These are phyloP conservation scores for Aphelidium insulamus DNA, from an alignment of 371 early-diverging fungal species.

Conservation along the genomic window DNA sequence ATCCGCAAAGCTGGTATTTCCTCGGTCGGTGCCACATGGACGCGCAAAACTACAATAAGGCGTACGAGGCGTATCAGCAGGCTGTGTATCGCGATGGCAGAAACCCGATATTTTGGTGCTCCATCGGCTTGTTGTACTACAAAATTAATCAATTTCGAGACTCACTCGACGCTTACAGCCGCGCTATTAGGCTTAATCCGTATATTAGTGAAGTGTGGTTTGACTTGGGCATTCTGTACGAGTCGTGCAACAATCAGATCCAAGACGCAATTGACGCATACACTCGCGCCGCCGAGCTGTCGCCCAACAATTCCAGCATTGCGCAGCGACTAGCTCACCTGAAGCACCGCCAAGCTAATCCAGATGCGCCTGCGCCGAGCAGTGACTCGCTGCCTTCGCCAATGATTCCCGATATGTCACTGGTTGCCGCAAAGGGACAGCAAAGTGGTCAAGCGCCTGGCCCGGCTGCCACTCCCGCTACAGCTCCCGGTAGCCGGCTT, in stretches of 20 bases:
- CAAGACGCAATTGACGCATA: slow-evolving; percentile 94
- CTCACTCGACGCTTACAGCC: slow-evolving; percentile 88
- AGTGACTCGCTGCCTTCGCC: too few relatives aligned
- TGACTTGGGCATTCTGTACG: slow-evolving; percentile 88
- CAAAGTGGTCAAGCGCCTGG: too few relatives aligned
- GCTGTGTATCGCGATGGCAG: slow-evolving; percentile 85
- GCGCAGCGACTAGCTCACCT: slow-evolving; percentile 45
- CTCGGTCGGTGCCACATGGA: slow-evolving; percentile 92
- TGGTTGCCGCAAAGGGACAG: too few relatives aligned
- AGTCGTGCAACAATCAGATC: slow-evolving; percentile 90
- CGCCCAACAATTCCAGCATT: slow-evolving; percentile 58
- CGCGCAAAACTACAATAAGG: slow-evolving; percentile 78
- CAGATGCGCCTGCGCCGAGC: too few relatives aligned
- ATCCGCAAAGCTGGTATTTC: slow-evolving; percentile 86
- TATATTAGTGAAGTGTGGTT: slow-evolving; percentile 93
- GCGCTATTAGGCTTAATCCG: slow-evolving; percentile 83
- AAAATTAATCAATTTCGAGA: slow-evolving; percentile 79
- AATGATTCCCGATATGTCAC: too few relatives aligned
- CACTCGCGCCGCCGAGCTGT: slow-evolving; percentile 71
- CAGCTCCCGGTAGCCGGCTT: too few relatives aligned
- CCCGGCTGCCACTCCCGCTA: too few relatives aligned
- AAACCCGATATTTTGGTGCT: slow-evolving; percentile 95
- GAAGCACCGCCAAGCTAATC: slow-evolving; percentile 12
- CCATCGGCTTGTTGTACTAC: slow-evolving; percentile 92
- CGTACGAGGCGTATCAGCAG: slow-evolving; percentile 94